phyloP scores from a whole-genome alignment of 1,284 basidiomycete genomes.

The Phellinidium pouzarii region DNA sequence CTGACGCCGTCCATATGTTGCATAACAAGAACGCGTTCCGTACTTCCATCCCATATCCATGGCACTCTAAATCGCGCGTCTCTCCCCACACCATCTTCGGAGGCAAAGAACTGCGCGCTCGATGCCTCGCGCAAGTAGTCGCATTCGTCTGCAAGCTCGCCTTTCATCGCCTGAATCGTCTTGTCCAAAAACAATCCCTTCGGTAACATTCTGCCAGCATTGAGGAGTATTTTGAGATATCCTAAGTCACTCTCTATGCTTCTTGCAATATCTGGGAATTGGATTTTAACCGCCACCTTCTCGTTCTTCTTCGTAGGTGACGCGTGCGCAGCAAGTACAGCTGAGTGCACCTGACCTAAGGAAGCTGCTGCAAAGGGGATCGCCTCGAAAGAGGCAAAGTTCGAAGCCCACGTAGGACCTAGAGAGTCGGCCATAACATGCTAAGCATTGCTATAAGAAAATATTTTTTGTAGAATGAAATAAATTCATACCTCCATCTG shows the following conservation, averaged over 20 bases:
- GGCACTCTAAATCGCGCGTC: constrained; percentile 79
- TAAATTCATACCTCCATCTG: constrained; percentile 77
- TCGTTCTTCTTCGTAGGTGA: constrained; percentile 49
- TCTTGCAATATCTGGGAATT: constrained; percentile 88
- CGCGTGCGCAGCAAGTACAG: constrained; percentile 46
- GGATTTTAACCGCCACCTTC: constrained; percentile 88
- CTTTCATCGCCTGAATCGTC: constrained; percentile 83
- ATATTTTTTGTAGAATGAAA: not conserved
- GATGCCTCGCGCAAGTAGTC: constrained; percentile 86
- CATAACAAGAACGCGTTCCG: constrained; percentile 82
- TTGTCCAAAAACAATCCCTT: constrained; percentile 86
- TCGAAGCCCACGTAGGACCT: constrained; percentile 67
- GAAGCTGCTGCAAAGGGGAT: constrained; percentile 94
- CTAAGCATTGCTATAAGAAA: constrained; percentile 33
- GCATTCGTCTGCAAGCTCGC: constrained; percentile 93
- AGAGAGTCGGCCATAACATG: constrained; percentile 73
- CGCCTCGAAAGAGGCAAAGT: constrained; percentile 76
- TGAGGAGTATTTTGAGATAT: constrained; percentile 81
- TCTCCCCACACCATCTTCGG: constrained; percentile 41
- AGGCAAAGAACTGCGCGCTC: constrained; percentile 61
- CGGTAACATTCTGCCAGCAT: constrained; percentile 76
- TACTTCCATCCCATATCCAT: constrained; percentile 79
- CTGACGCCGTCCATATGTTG: constrained; percentile 81
- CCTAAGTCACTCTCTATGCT: constrained; percentile 86
- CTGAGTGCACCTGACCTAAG: constrained; percentile 93